Base-by-base conservation (phyloP, 1,284 basidiomycete species). In the Ceratobasidium theobromae region DNA sequence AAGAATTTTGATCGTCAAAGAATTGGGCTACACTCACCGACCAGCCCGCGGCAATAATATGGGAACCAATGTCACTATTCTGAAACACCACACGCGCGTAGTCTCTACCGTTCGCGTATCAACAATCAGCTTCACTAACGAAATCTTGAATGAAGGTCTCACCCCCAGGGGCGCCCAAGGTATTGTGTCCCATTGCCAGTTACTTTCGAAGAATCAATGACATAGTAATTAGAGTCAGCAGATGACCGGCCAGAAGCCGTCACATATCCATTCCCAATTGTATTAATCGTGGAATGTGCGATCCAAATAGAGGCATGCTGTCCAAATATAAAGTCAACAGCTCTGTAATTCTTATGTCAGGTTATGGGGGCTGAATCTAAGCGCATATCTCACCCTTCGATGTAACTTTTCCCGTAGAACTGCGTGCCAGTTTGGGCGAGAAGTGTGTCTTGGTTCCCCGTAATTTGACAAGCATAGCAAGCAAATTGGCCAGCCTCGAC, bases 61-160 rank as follows among this genome's bases (percentile, higher is more conserved):
- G 55, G 6, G 30, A 28, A 18, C 57, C 40, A 23, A 48, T 33
- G 21, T 40, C 40, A 12, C 43, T 58, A 33, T 70, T 69, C 49
- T 70, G 70, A 54, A 70, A 70, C 16, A 69, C 57, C 8, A 71
- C 69, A 27, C 70, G 68, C 3, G 68, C 70, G 54, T 69, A 69
- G 60, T 68, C 65, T 1, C 58, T 8, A 30, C 2, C 4, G 21
- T 21, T 16, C 45, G 21, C 48, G n/a, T 18, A 14, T 48, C 12
- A 54, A 46, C 14, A 23, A 28, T 23, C 43, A 38, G 40, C 4
- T 14, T n/a, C n/a, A n/a, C n/a, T n/a, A n/a, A 48, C 18, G n/a
- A 3, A 27, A 9, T 1, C 12, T 38, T 6, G 8, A 38, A 38
- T 6, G 16, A 38, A 6, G 16, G 16, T 8, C 33, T 9, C 14